These are phyloP conservation scores for Diaporthe longicolla DNA, from an alignment of 2,329 filamentous ascomycete species.

Conservation along the genomic window DNA sequence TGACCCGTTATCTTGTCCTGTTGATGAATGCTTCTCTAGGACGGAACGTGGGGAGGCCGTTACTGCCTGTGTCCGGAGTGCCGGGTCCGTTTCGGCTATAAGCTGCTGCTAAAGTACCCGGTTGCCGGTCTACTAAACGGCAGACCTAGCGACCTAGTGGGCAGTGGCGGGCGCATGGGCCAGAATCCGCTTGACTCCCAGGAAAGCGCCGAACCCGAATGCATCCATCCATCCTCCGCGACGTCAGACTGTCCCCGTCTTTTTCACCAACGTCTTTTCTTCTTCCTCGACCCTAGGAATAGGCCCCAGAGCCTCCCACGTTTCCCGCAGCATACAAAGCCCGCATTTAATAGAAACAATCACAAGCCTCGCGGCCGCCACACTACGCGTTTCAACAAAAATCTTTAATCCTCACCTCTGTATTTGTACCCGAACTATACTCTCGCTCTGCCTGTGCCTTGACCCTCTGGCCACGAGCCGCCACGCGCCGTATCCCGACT, in stretches of 20 bases:
- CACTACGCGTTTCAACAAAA: neutral
- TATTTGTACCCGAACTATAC: constrained; percentile 10
- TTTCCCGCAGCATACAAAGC: constrained; percentile 17
- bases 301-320: neutral
- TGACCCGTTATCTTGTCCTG: neutral
- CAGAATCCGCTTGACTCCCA: constrained; percentile 8
- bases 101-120: neutral
- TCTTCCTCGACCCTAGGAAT: neutral
- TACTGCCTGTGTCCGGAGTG: constrained; percentile 2
- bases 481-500: neutral
- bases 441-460: neutral
- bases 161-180: constrained; percentile 17
- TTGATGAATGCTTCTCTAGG: neutral
- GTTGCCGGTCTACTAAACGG: neutral
- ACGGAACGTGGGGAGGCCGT: neutral
- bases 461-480: neutral
- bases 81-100: constrained; percentile 26
- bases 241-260: constrained; percentile 26
- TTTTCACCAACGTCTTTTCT: constrained; percentile 20
- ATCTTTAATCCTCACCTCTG: constrained; percentile 4
- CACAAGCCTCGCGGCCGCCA: neutral
- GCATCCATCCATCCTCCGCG: constrained; percentile 18
- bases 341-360: constrained; percentile 21
- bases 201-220: constrained; percentile 22
- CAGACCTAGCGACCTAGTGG: neutral